These are phyloP conservation scores for Datura wrightii DNA, from an alignment of 257 asterid genomes.

Conservation along the genomic window DNA sequence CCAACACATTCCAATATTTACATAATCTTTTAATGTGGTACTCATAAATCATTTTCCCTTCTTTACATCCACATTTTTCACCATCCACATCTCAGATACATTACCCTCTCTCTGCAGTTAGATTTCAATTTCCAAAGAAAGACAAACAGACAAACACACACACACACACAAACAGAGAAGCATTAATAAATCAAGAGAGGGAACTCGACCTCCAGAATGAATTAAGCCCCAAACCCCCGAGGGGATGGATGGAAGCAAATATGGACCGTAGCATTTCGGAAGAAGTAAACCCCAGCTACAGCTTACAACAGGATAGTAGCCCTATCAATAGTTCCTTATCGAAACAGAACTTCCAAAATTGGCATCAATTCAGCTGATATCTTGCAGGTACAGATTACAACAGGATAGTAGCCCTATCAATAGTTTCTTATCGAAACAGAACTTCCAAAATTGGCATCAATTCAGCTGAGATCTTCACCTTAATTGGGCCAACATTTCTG, in stretches of 20 bases:
- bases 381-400: constrained; percentile 17
- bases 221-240: not conserved
- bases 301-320: not conserved
- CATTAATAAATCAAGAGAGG: constrained; percentile 14
- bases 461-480: not conserved
- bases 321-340: not conserved
- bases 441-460: constrained; percentile 13
- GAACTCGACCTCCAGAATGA: not conserved
- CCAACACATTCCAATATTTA: not conserved
- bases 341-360: not conserved
- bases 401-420: not conserved
- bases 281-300: not conserved
- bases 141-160: not conserved
- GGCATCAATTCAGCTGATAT: constrained; percentile 13
- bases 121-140: not conserved
- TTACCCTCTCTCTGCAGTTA: not conserved
- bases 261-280: not conserved
- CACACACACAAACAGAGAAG: not conserved
- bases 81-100: constrained; percentile 4
- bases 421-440: not conserved
- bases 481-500: not conserved
- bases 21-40: not conserved
- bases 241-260: not conserved
- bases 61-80: constrained; percentile 14
- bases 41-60: not conserved